Conservation (phyloP, 495 filamentous ascomycete genomes). For the Penicillium simplicissimum region DNA sequence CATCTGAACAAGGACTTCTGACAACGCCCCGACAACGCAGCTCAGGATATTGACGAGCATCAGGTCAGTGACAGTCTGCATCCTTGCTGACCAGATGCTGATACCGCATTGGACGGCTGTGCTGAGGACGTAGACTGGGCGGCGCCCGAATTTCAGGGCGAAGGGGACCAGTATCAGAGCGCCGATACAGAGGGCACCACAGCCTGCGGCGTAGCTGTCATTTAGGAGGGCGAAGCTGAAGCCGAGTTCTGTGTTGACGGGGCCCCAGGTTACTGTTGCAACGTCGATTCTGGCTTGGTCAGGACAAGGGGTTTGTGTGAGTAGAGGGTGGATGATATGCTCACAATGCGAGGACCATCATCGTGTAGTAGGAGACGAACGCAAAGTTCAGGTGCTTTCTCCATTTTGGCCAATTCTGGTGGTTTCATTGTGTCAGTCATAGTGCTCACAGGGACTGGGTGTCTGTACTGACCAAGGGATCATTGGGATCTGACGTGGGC, state of each 20-base stretch:
- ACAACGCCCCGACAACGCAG: conserved; percentile 40
- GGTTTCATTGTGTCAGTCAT: neutral
- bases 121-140: conserved; percentile 46
- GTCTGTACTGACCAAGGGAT: conserved; percentile 20
- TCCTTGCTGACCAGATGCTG: conserved; percentile 42
- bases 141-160: conserved; percentile 44
- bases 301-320: too few species aligned
- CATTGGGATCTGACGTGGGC: conserved; percentile 23
- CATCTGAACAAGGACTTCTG: conserved; percentile 47
- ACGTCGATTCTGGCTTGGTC: conserved; percentile 29
- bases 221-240: conserved; percentile 41
- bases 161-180: conserved; percentile 47
- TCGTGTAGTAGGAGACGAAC: conserved; percentile 25
- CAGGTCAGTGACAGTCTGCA: conserved; percentile 38
- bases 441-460: too few species aligned
- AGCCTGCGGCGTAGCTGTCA: conserved; percentile 41
- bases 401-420: conserved; percentile 25
- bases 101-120: conserved; percentile 34
- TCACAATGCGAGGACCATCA: conserved; percentile 27
- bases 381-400: conserved; percentile 27
- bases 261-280: conserved; percentile 41
- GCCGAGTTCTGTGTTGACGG: conserved; percentile 39
- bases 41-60: conserved; percentile 38
- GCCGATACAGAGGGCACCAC: conserved; percentile 39
- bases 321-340: neutral